Evolutionary conservation across 495 filamentous ascomycete species (phyloP).

Genomic region (Penicillium psychrofluorescens): DNA sequence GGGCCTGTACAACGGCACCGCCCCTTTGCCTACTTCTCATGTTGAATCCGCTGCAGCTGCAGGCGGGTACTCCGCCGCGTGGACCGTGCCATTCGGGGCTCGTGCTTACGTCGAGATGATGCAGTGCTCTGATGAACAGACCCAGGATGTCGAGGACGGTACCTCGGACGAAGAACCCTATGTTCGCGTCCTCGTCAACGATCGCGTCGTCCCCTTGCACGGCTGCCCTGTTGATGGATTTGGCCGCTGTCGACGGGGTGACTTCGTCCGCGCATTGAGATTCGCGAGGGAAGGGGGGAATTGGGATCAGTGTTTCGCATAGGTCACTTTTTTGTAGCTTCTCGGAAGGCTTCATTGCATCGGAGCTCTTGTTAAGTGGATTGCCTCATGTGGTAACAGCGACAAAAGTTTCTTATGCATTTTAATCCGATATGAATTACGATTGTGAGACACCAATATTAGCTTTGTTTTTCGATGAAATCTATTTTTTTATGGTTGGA

Average conservation of each 20-base stretch:
- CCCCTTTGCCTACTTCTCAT: slow-evolving; percentile 38
- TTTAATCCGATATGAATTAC: too few species aligned
- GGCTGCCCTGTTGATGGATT: slow-evolving; percentile 58
- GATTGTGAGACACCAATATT: too few species aligned
- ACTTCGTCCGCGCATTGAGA: slow-evolving; percentile 61
- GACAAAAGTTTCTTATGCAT: too few species aligned
- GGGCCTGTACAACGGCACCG: slow-evolving; percentile 61
- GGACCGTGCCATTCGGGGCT: slow-evolving; percentile 74
- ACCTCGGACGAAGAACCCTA: slow-evolving; percentile 37
- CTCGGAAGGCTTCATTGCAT: too few species aligned
- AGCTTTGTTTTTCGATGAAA: too few species aligned
- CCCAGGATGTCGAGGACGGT: not conserved
- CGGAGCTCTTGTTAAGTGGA: too few species aligned
- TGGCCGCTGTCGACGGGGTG: slow-evolving; percentile 57
- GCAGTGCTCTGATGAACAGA: slow-evolving; percentile 38
- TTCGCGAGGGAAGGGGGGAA: slow-evolving; percentile 63
- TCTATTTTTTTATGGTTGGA: too few species aligned
- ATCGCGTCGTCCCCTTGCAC: slow-evolving; percentile 63
- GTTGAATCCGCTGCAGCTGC: slow-evolving; percentile 35
- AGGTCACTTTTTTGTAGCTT: too few species aligned
- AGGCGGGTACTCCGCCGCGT: slow-evolving; percentile 58
- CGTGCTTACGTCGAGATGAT: slow-evolving; percentile 82
- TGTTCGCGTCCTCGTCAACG: slow-evolving; percentile 74
- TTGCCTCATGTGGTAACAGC: too few species aligned
- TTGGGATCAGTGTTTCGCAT: slow-evolving; percentile 36